Base-by-base conservation (phyloP, 805 yeast species). In the Candida stauntonica region DNA sequence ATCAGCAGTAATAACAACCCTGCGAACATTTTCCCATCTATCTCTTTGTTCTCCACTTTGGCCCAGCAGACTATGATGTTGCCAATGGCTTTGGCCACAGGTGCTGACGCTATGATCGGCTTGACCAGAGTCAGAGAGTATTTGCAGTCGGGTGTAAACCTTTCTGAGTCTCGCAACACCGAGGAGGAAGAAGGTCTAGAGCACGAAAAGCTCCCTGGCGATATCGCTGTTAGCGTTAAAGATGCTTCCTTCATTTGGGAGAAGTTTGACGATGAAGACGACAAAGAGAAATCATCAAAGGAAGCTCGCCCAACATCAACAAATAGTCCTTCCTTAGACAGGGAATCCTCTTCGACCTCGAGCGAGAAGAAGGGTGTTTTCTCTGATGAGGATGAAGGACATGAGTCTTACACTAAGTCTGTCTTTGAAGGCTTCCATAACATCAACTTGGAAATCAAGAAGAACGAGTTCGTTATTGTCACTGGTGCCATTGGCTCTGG, bases 401-500 rank as follows among this genome's bases (percentile, higher is more conserved):
- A 35, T 31, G 34, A 21, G 17, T 37, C 30, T 13, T 39, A 23
- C 18, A 37, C 29, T 13, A 43, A 39, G 13, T 15, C 26, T 21
- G 38, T 29, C 9, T 46, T 46, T 31, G 39, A 48, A 33, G 49
- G 43, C 7, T 39, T 46, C 46, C 41, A 39, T 18, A 16, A 41
- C 38, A 41, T 46, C 31, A 24, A 33, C 24, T 15, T 45, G 23
- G 49, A 62, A 0, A 64, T 83, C 41, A 58, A 66, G 30, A 71
- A 69, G 34, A 80, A 80, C 16, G 89, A 83, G 54, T 79, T 85
- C 41, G 63, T 85, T 7, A 82, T 83, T 42, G 70, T 85, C 18
- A 83, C 91, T 0, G 95, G 95, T 24, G 54, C 77, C 3, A 82
- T 85, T 51, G 94, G 94, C 1, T 68, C 83, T 3, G 94, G 95